Evolutionary conservation across 2,329 filamentous ascomycete genomes (phyloP).

Genomic region (Huntiella moniliformis): DNA sequence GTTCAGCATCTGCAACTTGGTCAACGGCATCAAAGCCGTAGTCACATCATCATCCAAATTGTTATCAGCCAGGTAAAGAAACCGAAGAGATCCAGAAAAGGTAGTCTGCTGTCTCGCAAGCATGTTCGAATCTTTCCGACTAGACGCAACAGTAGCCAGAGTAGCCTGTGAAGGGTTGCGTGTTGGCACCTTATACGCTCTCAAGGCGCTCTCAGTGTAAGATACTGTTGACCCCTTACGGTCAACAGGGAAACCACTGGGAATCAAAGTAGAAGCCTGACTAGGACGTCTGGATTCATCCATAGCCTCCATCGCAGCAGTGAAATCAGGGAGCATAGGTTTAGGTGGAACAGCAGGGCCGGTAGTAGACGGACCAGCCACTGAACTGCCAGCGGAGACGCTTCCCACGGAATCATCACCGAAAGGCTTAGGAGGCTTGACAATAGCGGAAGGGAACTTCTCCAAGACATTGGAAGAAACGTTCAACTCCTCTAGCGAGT

Average conservation of each 20-base stretch:
- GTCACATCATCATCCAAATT: constrained; percentile 88
- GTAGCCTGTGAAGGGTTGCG: constrained; percentile 33
- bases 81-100: constrained; percentile 68
- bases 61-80: constrained; percentile 84
- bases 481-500: constrained; percentile 77
- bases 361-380: constrained; percentile 14
- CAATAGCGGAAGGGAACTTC: constrained; percentile 71
- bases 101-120: constrained; percentile 66
- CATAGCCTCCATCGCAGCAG: constrained; percentile 61
- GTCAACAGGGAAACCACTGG: constrained; percentile 55
- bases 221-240: constrained; percentile 77
- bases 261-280: constrained; percentile 57
- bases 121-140: constrained; percentile 66
- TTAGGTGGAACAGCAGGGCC: constrained; percentile 16
- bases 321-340: constrained; percentile 32
- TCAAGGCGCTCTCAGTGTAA: constrained; percentile 49
- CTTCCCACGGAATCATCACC: constrained; percentile 24
- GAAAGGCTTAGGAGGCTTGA: constrained; percentile 44
- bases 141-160: constrained; percentile 27
- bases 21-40: constrained; percentile 66
- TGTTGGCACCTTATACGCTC: constrained; percentile 70
- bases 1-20: constrained; percentile 75
- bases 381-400: neutral
- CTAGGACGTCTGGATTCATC: constrained; percentile 49
- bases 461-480: constrained; percentile 88